These are phyloP conservation scores for Albophoma yamanashiensis DNA, from an alignment of 2,329 filamentous ascomycete genomes.

Conservation along the genomic window DNA sequence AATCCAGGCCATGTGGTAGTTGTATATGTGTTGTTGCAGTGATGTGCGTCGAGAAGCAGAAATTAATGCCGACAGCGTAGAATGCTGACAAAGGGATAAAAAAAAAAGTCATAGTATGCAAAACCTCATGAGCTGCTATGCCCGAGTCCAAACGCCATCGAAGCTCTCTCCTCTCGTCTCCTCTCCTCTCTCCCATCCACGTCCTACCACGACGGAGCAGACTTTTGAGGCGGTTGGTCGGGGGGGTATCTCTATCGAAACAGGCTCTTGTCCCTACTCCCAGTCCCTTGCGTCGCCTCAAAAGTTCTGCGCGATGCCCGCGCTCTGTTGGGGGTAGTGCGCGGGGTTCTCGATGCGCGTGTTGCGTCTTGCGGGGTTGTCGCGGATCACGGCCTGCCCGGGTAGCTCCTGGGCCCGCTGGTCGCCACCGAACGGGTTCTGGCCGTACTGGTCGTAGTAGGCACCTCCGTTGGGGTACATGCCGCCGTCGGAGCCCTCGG, in stretches of 20 bases:
- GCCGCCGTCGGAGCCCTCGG: constrained; percentile 51
- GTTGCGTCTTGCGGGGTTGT: constrained; percentile 85
- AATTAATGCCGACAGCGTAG: background rate
- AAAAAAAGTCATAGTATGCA: background rate
- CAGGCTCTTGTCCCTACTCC: background rate
- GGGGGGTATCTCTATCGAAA: constrained; percentile 4
- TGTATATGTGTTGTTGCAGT: background rate
- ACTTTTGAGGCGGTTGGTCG: background rate
- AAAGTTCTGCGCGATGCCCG: constrained; percentile 96
- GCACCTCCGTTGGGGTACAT: constrained; percentile 35
- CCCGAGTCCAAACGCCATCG: background rate
- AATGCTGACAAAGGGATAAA: background rate
- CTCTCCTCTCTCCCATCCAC: background rate
- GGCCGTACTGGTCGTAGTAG: constrained; percentile 50
- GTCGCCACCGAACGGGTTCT: constrained; percentile 44
- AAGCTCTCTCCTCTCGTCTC: background rate
- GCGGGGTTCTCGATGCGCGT: constrained; percentile 88
- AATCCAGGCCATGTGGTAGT: background rate
- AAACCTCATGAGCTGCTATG: background rate
- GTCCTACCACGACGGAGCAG: background rate
- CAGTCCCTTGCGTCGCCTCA: constrained; percentile 29
- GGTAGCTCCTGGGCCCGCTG: constrained; percentile 31
- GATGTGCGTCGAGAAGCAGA: background rate
- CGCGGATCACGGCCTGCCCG: constrained; percentile 74
- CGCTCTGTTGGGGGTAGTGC: constrained; percentile 84